Conservation (phyloP, 176 grass and related monocot genomes). For the Aegilops longissima region DNA sequence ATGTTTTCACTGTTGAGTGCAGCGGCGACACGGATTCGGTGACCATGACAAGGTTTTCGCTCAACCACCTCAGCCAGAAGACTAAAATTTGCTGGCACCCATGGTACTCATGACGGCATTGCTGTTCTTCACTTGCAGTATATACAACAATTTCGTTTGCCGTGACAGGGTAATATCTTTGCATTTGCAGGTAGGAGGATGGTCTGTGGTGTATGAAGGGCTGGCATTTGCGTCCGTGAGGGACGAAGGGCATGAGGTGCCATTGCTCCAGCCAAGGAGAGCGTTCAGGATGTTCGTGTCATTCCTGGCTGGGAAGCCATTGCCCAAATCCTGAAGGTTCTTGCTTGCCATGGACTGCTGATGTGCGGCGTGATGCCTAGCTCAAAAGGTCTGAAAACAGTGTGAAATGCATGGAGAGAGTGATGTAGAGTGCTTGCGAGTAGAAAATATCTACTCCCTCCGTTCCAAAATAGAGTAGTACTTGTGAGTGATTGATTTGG, state of each 20-base stretch:
- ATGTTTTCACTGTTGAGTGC: not conserved
- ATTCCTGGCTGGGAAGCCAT: too few relatives aligned
- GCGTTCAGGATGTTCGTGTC: too few relatives aligned
- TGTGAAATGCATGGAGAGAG: slow-evolving; percentile 1
- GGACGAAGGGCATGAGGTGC: too few relatives aligned
- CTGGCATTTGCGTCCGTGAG: too few relatives aligned
- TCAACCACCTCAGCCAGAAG: slow-evolving; percentile 54
- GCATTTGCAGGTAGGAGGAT: too few relatives aligned
- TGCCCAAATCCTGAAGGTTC: too few relatives aligned
- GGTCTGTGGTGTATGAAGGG: too few relatives aligned
- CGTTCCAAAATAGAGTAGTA: too few relatives aligned
- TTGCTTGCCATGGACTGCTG: not conserved
- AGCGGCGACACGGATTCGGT: slow-evolving; percentile 95
- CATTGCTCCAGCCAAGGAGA: too few relatives aligned
- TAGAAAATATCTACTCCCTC: slow-evolving; percentile 1
- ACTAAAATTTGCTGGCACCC: slow-evolving; percentile 45
- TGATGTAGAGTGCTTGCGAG: not conserved
- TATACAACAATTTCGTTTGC: too few relatives aligned
- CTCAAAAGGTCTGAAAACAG: slow-evolving; percentile 2
- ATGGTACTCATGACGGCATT: slow-evolving; percentile 49
- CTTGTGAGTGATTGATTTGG: slow-evolving; percentile 35
- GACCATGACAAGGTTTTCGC: slow-evolving; percentile 68
- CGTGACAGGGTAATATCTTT: too few relatives aligned
- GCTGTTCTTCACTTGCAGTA: too few relatives aligned
- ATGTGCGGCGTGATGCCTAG: slow-evolving; percentile 22